Base-by-base conservation (phyloP, 2,329 filamentous ascomycete species). In the Sarocladiaceae sp. region DNA sequence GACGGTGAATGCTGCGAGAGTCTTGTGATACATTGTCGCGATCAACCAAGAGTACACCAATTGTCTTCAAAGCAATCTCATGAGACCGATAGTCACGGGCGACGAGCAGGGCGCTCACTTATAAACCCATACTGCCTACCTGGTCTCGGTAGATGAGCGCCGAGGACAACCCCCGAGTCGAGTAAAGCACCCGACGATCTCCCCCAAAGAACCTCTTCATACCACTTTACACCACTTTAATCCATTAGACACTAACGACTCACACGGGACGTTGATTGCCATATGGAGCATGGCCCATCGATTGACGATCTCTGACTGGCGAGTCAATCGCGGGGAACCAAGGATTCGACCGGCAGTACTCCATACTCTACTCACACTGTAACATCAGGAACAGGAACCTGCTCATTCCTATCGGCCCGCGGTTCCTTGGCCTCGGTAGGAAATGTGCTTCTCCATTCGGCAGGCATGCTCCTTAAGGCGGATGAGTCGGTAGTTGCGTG, bases 181-280 rank as follows among this genome's bases (percentile, higher is more conserved):
- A 48, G 44, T 48, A 48, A 22, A 42, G 37, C 37, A 42, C 37
- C 26, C 44, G 28, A 33, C 28, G 44, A 48, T 48, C 44, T 48
- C 17, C 26, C 13, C 26, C n/a, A 15, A n/a, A n/a, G n/a, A n/a
- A n/a, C n/a, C n/a, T n/a, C n/a, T n/a, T n/a, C n/a, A n/a, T n/a
- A n/a, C n/a, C n/a, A n/a, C n/a, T n/a, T n/a, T n/a, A n/a, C n/a
- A n/a, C n/a, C n/a, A n/a, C n/a, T n/a, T n/a, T n/a, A n/a, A n/a
- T n/a, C n/a, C n/a, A n/a, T n/a, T n/a, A n/a, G n/a, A n/a, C n/a
- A n/a, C n/a, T n/a, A n/a, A n/a, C n/a, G n/a, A n/a, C 29, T 33
- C 23, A n/a, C 25, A 29, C 40, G 25, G 22, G 22, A 42, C 8
- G 37, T 42, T 22, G 15, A 11, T 15, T 23, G 18, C 37, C 37